Evolutionary conservation across 23 red algal genomes (phyloP), one percentile per base, ranked within the genome.

Genomic region (Gracilaria vermiculophylla): DNA sequence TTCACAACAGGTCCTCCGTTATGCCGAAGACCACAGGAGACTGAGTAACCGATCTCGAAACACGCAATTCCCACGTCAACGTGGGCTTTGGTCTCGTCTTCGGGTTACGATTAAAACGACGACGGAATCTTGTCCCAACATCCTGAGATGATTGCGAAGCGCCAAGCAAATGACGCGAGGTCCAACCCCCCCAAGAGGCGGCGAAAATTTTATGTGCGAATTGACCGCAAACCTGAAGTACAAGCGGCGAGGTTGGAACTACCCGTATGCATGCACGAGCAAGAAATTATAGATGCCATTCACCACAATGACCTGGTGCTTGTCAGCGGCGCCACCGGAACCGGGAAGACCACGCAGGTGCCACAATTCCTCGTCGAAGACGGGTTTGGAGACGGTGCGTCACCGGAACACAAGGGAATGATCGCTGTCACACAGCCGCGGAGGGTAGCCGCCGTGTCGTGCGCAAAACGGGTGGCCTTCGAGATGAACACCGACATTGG

Each of bases 321-420:
- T 12, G 55, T 98, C 2, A 56, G 66, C 34, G 92, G 80, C 37
- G 87, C 73, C 25, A 95, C 96, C 29, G 96, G 96, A 29, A 71
- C 83, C 23, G 96, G 96, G n/a, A 98, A 98, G 56, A 95, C 96
- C 24, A 98, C 96, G 20, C 85, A 93, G 51, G 81, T 98, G 23
- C 96, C 96, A 0, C 87, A 94, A 72, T 94, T 95, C 53, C 78
- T 98, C 25, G 76, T 88, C 42, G 89, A 95, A 77, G 80, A 81
- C 24, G 96, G 92, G 42, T 92, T 93, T 76, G 90, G 95, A 20
- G 40, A 42, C 29, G 44, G 78, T 39, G 7, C 32, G 5, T 56
- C 62, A 11, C 76, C 91, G n/a, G 85, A 55, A n/a, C 77, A 83
- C 44, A 67, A 60, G 40, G 92, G 92, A 10, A 74, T 81, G 48